Evolutionary conservation across 768 basidiomycete species (phyloP), one percentile per base, ranked within the genome.

Genomic region (Fomitopsis serialis): DNA sequence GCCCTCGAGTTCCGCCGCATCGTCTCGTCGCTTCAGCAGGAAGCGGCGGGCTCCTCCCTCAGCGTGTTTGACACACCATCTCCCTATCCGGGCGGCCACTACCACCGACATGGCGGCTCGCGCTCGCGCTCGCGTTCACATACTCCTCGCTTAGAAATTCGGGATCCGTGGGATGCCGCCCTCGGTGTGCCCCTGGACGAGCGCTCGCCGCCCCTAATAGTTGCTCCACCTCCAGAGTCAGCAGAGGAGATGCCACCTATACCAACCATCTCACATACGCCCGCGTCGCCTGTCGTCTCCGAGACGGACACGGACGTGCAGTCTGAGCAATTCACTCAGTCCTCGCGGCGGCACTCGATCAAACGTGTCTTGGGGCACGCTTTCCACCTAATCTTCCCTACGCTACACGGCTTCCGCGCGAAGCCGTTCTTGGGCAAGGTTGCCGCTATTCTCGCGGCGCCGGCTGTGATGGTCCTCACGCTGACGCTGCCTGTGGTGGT

Each of bases 1-100:
- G 97, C 97, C 0, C 80, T 99, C 42, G 97, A 99, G 68, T 99
- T 99, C 70, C 80, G 94, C 17, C 87, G 94, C 54, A 89, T 98
- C 22, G 87, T 99, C 21, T 78, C 87, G 11, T 85, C 87, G 0
- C 74, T 99, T 22, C 82, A 84, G 57, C 76, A 76, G 46, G 83
- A 94, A 61, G 85, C 86, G 10, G 77, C 81, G 2, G 74, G 74
- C 0, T 70, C 78, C 0, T 78, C 81, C 0, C 71, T 91, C 45
- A 76, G 68, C 54, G 72, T 82, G 3, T 92, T 92, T 58, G 87
- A 89, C 46, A 79, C 77, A 24, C 78, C 74, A 0, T 82, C 87
- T 1, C 89, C 90, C 0, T 89, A 85, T 57, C 79, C 83, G 0
- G 86, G 84, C 24, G 88, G 89, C 1, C 89, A 87, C 60, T 92